These are phyloP conservation scores for Aspergillus ostianus DNA, from an alignment of 495 filamentous ascomycete genomes.

Conservation along the genomic window DNA sequence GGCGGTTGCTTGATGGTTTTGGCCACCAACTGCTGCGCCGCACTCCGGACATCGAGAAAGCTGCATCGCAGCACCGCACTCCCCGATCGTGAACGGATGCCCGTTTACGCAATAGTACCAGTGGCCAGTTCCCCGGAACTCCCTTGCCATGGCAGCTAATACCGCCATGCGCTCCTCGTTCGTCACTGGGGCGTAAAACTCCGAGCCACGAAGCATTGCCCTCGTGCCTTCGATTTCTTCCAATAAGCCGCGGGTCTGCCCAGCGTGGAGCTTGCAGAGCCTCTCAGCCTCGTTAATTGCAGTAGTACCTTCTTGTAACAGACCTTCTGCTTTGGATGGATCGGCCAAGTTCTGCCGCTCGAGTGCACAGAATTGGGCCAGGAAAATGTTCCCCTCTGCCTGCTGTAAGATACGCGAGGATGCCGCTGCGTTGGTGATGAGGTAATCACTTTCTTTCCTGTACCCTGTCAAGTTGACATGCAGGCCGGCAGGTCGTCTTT, in stretches of 20 bases:
- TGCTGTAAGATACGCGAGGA: constrained; percentile 20
- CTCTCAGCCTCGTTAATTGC: constrained; percentile 28
- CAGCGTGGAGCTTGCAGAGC: constrained; percentile 6
- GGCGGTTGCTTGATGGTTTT: constrained; percentile 8
- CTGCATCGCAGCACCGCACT: constrained; percentile 72
- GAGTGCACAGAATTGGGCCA: constrained; percentile 34
- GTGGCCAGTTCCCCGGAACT: constrained; percentile 57
- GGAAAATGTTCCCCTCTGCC: constrained; percentile 37
- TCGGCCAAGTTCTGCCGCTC: constrained; percentile 24
- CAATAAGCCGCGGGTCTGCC: constrained; percentile 10
- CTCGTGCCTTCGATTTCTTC: constrained; percentile 17
- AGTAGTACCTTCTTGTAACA: constrained; percentile 22
- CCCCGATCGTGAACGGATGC: constrained; percentile 70
- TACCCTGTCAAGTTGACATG: constrained; percentile 38
- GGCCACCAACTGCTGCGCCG: constrained; percentile 6
- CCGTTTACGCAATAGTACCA: constrained; percentile 70
- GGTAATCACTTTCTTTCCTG: constrained; percentile 26
- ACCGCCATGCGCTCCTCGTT: constrained; percentile 47
- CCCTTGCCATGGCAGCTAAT: constrained; percentile 48
- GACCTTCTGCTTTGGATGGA: constrained; percentile 12
- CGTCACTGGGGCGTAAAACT: constrained; percentile 45
- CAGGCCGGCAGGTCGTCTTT: constrained; percentile 3
- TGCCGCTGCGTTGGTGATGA: constrained; percentile 17
- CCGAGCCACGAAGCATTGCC: constrained; percentile 18
- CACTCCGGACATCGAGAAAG: constrained; percentile 3